Conservation (phyloP, 2,329 filamentous ascomycete species). For the Tetracladium maxilliforme region DNA sequence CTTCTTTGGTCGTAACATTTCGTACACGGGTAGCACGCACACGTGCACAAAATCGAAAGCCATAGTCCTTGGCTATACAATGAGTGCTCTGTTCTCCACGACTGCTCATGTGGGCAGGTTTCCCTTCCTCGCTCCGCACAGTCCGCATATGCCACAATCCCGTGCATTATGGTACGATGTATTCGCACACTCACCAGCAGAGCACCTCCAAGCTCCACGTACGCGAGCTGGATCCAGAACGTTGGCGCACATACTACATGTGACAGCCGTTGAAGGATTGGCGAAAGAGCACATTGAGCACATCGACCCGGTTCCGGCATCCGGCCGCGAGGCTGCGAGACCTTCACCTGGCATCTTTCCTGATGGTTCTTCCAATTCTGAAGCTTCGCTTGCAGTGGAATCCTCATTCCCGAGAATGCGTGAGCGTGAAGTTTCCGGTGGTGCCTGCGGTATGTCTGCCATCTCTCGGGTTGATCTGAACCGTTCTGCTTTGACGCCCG, state of each 20-base stretch:
- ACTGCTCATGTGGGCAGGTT: too few relatives aligned
- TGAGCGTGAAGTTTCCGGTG: too few relatives aligned
- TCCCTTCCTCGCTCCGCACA: slow-evolving; percentile 36
- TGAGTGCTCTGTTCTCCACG: slow-evolving; percentile 14
- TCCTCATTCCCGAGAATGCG: too few relatives aligned
- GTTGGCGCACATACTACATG: slow-evolving; percentile 56
- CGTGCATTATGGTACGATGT: slow-evolving; percentile 51
- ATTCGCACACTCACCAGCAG: slow-evolving; percentile 34
- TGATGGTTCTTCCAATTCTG: slow-evolving; percentile 1
- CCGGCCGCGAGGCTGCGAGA: not conserved
- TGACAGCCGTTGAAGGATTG: slow-evolving; percentile 38
- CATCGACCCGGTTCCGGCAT: slow-evolving; percentile 1
- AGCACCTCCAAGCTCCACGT: slow-evolving; percentile 49
- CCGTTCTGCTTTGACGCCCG: too few relatives aligned
- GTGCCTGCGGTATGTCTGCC: too few relatives aligned
- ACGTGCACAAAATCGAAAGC: too few relatives aligned
- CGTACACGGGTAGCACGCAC: too few relatives aligned
- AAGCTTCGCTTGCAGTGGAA: not conserved
- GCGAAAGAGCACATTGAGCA: slow-evolving; percentile 56
- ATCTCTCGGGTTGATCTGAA: too few relatives aligned
- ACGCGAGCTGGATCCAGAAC: slow-evolving; percentile 43
- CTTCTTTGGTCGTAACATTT: too few relatives aligned
- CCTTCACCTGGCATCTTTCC: slow-evolving; percentile 1
- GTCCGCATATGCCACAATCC: slow-evolving; percentile 54
- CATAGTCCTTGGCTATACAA: too few relatives aligned